Evolutionary conservation across 352 stramenopile species (phyloP).

Genomic region (Proteromonas lacertae): DNA sequence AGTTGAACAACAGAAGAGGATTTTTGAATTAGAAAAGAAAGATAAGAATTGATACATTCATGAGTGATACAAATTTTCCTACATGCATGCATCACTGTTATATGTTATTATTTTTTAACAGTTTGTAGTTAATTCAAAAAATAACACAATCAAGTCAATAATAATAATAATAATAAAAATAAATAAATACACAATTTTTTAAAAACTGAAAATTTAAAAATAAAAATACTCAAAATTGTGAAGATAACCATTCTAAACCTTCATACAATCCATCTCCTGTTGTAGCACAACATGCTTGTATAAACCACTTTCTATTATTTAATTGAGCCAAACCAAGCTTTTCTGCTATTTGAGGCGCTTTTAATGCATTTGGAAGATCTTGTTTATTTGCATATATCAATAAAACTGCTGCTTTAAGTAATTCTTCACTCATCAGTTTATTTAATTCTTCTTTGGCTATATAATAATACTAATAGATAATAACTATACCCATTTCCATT

Average conservation of each 20-base stretch:
- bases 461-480: conserved; percentile 7
- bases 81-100: no score
- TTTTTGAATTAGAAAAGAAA: no score
- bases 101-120: no score
- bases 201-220: no score
- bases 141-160: no score
- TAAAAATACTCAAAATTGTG: no score
- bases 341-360: conserved; percentile 1
- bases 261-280: conserved; percentile 10
- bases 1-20: no score
- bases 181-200: no score
- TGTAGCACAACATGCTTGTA: conserved; percentile 6
- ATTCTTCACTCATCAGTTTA: conserved; percentile 13
- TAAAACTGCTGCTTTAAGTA: conserved; percentile 7
- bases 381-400: conserved; percentile 15
- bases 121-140: no score
- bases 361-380: conserved; percentile 7
- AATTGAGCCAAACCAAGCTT: conserved; percentile 3
- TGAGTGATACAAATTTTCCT: no score
- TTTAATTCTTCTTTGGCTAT: conserved; percentile 15
- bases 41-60: no score
- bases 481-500: not conserved
- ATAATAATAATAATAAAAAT: no score
- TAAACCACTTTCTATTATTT: conserved; percentile 2
- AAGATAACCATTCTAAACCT: conserved; percentile 10